Evolutionary conservation across 331 rosid species (phyloP).

Genomic region (Stylosanthes scabra): DNA sequence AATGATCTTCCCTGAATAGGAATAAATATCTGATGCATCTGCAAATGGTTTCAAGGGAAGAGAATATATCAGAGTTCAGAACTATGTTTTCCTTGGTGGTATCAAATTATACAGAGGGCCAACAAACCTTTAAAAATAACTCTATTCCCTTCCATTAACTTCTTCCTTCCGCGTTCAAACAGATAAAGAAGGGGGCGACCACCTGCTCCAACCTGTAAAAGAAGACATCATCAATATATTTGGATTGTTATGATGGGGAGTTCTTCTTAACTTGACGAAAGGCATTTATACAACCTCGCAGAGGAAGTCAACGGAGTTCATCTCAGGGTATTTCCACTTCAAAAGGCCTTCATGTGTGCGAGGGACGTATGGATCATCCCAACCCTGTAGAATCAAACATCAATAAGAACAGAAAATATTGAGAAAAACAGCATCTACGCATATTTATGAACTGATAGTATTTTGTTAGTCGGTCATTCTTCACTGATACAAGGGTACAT

Average conservation of each 20-base stretch:
- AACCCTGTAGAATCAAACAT: conserved; percentile 64
- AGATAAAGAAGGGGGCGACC: conserved; percentile 68
- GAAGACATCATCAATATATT: conserved; percentile 29
- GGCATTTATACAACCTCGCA: conserved; percentile 70
- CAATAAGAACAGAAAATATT: conserved; percentile 19
- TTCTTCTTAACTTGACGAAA: conserved; percentile 25
- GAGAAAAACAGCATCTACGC: conserved; percentile 32
- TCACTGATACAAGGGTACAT: neutral
- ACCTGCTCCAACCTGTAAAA: conserved; percentile 63
- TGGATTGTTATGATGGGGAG: too few relatives aligned
- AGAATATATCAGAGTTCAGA: conserved; percentile 9
- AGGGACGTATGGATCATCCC: conserved; percentile 98
- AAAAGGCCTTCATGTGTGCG: conserved; percentile 99
- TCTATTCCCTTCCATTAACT: conserved; percentile 77
- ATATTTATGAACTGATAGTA: conserved; percentile 15
- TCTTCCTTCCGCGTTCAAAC: conserved; percentile 87
- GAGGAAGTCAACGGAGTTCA: conserved; percentile 97
- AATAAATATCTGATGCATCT: conserved; percentile 68
- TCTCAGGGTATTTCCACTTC: conserved; percentile 90
- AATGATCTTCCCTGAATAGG: conserved; percentile 77
- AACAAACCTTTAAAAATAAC: conserved; percentile 80
- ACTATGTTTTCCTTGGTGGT: neutral
- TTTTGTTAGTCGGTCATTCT: conserved; percentile 5
- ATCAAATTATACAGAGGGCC: neutral
- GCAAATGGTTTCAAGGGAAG: conserved; percentile 33